Conservation (phyloP, 768 basidiomycete genomes). For the Candolleomyces efflorescens region DNA sequence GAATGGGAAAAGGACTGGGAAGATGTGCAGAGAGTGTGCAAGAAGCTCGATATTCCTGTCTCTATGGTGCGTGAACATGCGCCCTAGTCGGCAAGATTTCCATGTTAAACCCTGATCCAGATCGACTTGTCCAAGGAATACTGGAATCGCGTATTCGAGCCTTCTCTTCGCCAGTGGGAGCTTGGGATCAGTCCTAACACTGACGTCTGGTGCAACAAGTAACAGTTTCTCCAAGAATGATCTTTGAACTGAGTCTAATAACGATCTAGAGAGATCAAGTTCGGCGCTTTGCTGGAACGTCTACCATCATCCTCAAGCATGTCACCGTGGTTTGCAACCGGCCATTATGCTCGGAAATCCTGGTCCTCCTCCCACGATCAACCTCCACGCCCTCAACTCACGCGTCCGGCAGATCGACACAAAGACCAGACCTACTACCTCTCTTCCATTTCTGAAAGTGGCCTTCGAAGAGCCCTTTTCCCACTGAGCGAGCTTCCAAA, state of each 20-base stretch:
- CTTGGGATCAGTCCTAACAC: slow-evolving; percentile 85
- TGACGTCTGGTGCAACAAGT: slow-evolving; percentile 91
- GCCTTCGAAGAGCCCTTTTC: slow-evolving; percentile 69
- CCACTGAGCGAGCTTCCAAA: slow-evolving; percentile 72
- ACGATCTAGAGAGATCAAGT: slow-evolving; percentile 65
- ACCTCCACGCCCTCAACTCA: slow-evolving; percentile 43
- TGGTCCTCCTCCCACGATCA: slow-evolving; percentile 30
- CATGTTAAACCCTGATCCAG: slow-evolving; percentile 29
- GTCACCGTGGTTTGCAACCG: slow-evolving; percentile 72
- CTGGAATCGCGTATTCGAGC: slow-evolving; percentile 90
- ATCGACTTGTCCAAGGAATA: slow-evolving; percentile 88
- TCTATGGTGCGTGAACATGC: slow-evolving; percentile 49
- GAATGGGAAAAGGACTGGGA: slow-evolving; percentile 97
- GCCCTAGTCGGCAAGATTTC: neutral
- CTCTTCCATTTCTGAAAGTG: slow-evolving; percentile 65
- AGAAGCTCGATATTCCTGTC: slow-evolving; percentile 66
- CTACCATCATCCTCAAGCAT: slow-evolving; percentile 32
- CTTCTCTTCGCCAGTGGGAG: slow-evolving; percentile 75
- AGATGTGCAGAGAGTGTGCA: slow-evolving; percentile 82
- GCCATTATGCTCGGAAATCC: slow-evolving; percentile 81
- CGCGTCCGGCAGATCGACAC: slow-evolving; percentile 47
- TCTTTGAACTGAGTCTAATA: neutral
- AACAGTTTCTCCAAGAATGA: slow-evolving; percentile 5
- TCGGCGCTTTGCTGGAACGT: slow-evolving; percentile 72
- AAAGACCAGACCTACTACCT: slow-evolving; percentile 97